phyloP scores from a whole-genome alignment of 2,329 filamentous ascomycete genomes.

The Diplodia seriata region DNA sequence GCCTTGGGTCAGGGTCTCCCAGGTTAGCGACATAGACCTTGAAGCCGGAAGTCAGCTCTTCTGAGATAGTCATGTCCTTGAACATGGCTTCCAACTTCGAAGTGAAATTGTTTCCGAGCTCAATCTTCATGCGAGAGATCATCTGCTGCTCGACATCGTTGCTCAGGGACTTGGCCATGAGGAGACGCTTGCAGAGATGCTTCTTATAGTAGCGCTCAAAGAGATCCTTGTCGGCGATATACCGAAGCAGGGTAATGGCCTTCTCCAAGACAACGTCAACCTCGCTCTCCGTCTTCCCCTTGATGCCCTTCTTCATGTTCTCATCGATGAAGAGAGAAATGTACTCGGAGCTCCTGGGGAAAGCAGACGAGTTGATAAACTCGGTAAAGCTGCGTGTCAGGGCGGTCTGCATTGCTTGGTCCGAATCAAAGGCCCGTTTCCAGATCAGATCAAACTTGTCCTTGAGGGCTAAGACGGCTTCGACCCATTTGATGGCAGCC shows the following conservation, averaged over 20 bases:
- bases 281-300: conserved; percentile 88
- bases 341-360: conserved; percentile 83
- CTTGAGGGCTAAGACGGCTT: conserved; percentile 85
- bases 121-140: conserved; percentile 95
- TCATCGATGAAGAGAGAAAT: conserved; percentile 97
- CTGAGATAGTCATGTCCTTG: conserved; percentile 89
- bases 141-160: conserved; percentile 94
- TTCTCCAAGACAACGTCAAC: conserved; percentile 86
- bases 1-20: conserved; percentile 64
- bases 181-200: conserved; percentile 83
- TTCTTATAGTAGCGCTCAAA: conserved; percentile 99
- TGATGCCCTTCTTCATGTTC: conserved; percentile 91
- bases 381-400: conserved; percentile 87
- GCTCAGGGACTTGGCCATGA: conserved; percentile 89
- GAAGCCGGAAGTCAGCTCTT: conserved; percentile 80
- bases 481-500: conserved; percentile 92
- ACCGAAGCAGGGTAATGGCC: conserved; percentile 85
- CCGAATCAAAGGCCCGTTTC: conserved; percentile 73
- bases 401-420: conserved; percentile 79
- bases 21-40: conserved; percentile 70
- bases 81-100: conserved; percentile 96
- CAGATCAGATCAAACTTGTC: conserved; percentile 87
- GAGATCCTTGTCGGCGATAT: conserved; percentile 88
- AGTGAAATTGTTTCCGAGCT: conserved; percentile 93
- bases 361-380: conserved; percentile 81